Evolutionary conservation across 2,329 filamentous ascomycete species (phyloP).

Genomic region (Fusarium beomiforme): DNA sequence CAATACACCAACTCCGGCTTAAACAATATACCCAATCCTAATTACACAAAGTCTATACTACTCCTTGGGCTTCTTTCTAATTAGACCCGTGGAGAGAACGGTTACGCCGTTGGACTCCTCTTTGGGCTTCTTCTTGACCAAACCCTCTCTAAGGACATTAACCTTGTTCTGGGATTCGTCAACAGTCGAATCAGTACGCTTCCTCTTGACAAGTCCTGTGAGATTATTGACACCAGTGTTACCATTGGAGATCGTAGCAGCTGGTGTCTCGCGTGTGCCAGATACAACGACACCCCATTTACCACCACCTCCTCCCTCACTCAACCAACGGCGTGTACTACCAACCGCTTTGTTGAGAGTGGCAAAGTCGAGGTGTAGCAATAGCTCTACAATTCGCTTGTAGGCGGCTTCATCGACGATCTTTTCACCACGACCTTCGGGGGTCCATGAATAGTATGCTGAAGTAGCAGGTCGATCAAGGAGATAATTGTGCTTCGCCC

Average conservation of each 20-base stretch:
- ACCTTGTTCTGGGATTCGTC: slow-evolving; percentile 39
- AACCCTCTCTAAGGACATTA: slow-evolving; percentile 59
- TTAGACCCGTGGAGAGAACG: slow-evolving; percentile 58
- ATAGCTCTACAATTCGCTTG: slow-evolving; percentile 72
- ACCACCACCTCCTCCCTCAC: slow-evolving; percentile 68
- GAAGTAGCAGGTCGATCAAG: slow-evolving; percentile 62
- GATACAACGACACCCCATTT: slow-evolving; percentile 63
- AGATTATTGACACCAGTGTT: slow-evolving; percentile 56
- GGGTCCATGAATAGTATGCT: slow-evolving; percentile 73
- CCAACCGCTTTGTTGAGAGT: slow-evolving; percentile 68
- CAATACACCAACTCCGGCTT: slow-evolving; percentile 34
- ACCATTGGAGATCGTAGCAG: slow-evolving; percentile 10
- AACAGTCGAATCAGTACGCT: slow-evolving; percentile 47
- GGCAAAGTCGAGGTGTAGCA: slow-evolving; percentile 79
- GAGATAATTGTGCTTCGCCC: slow-evolving; percentile 60
- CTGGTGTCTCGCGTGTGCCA: slow-evolving; percentile 52
- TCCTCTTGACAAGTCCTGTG: slow-evolving; percentile 59
- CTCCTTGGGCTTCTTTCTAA: slow-evolving; percentile 67
- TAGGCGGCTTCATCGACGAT: slow-evolving; percentile 73
- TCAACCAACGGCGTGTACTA: slow-evolving; percentile 76
- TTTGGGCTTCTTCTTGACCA: slow-evolving; percentile 67
- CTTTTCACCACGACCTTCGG: slow-evolving; percentile 68
- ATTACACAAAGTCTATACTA: slow-evolving; percentile 1
- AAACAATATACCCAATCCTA: slow-evolving; percentile 19
- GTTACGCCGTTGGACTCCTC: slow-evolving; percentile 51